Evolutionary conservation across 768 basidiomycete genomes (phyloP).

Genomic region (Tylopilus plumbeoviolaceoides): DNA sequence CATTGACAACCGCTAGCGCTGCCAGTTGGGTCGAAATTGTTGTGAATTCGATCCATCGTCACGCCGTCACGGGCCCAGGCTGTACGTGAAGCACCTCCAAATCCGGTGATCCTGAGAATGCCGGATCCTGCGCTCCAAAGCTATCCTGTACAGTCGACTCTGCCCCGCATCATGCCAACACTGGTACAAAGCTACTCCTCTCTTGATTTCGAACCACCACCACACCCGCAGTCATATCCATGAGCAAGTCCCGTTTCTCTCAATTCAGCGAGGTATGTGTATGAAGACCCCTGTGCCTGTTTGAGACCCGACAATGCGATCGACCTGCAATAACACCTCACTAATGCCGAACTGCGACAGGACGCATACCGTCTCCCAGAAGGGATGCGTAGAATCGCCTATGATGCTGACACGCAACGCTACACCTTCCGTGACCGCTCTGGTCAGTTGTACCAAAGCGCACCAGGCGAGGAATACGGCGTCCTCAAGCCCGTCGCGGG

Average conservation of each 20-base stretch:
- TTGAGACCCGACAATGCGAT: background rate
- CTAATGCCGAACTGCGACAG: constrained; percentile 19
- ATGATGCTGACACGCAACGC: constrained; percentile 49
- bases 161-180: too few relatives aligned
- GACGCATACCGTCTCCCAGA: constrained; percentile 34
- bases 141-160: too few relatives aligned
- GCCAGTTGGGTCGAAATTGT: too few relatives aligned
- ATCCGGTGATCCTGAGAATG: too few relatives aligned
- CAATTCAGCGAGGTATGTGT: constrained; percentile 23
- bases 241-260: constrained; percentile 15
- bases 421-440: constrained; percentile 48
- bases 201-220: background rate
- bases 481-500: constrained; percentile 34
- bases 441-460: constrained; percentile 43
- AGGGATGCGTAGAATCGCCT: constrained; percentile 47
- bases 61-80: too few relatives aligned
- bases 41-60: too few relatives aligned
- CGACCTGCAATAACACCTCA: background rate
- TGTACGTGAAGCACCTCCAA: too few relatives aligned
- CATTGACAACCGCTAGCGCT: too few relatives aligned
- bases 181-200: too few relatives aligned
- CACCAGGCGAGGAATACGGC: constrained; percentile 45
- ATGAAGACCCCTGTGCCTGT: background rate
- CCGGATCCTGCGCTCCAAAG: background rate
- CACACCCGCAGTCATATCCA: constrained; percentile 3